phyloP scores from a whole-genome alignment of 768 basidiomycete genomes.

The Xerocomellus dryophilus region DNA sequence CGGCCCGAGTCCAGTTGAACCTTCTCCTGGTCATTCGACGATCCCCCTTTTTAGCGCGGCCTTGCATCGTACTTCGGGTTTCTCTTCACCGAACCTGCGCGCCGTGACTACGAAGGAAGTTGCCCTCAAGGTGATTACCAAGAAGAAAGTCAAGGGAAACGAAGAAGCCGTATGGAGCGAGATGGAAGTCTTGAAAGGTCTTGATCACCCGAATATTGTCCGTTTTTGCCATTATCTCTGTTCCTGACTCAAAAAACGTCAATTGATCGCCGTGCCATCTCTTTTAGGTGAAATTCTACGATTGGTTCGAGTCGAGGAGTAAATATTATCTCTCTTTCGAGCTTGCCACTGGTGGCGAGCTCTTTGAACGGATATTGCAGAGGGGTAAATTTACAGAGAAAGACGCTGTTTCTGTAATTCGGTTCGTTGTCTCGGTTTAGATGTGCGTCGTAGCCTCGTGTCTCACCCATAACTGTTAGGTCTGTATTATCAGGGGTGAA shows the following conservation, averaged over 20 bases:
- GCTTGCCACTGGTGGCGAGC: slow-evolving; percentile 89
- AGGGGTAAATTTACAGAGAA: slow-evolving; percentile 92
- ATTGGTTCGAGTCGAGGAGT: slow-evolving; percentile 91
- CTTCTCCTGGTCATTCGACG: slow-evolving; percentile 19
- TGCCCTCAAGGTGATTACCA: slow-evolving; percentile 86
- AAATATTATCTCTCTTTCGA: slow-evolving; percentile 98
- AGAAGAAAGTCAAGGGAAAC: slow-evolving; percentile 94
- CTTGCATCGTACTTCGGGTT: slow-evolving; percentile 20
- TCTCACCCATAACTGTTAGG: slow-evolving; percentile 34
- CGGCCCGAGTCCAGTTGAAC: slow-evolving; percentile 18
- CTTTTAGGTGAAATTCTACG: slow-evolving; percentile 88
- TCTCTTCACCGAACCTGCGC: slow-evolving; percentile 26
- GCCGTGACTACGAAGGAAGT: slow-evolving; percentile 61
- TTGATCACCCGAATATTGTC: slow-evolving; percentile 91
- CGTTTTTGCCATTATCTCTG: slow-evolving; percentile 21
- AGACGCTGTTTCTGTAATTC: slow-evolving; percentile 77
- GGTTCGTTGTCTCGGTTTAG: slow-evolving; percentile 41
- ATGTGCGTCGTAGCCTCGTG: neutral
- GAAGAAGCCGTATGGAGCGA: slow-evolving; percentile 87
- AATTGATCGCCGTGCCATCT: neutral
- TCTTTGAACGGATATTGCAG: slow-evolving; percentile 84
- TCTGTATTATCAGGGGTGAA: slow-evolving; percentile 81
- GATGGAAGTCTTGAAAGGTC: slow-evolving; percentile 86
- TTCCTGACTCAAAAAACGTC: neutral
- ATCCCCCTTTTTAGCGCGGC: slow-evolving; percentile 31